Evolutionary conservation across 305 asterid genomes (phyloP), one percentile per base, ranked within the genome.

Genomic region (Fraxinus sp.): DNA sequence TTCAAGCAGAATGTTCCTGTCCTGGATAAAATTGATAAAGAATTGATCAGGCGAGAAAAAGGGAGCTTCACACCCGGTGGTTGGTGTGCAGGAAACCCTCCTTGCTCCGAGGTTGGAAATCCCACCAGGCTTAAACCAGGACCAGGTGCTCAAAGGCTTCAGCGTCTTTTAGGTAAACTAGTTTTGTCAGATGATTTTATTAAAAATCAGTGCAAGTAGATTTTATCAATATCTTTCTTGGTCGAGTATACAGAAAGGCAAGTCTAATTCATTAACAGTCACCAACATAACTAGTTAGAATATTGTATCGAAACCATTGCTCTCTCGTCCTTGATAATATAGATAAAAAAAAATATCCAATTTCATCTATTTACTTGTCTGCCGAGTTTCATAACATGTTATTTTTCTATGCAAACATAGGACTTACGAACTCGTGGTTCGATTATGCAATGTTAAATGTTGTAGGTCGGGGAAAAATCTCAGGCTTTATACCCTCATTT

Each of bases 61-160:
- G 92, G 94, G 77, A 90, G 85, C 87, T 91, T 94, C 87, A 94
- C 99, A 7, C 98, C 95, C 0, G 99, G 99, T 7, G 97, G 97
- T 14, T 95, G 98, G 98, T 95, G 98, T 52, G 78, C 90, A 0
- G 97, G 98, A 7, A 85, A 87, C n/a, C 94, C 92, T 57, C 89
- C 84, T 30, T 95, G 99, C 89, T 84, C 94, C 8, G 86, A 85
- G 89, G 93, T 95, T 77, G 95, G 96, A 6, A 86, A 88, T 36
- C 82, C 87, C 1, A 52, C 87, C 0, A 89, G 85, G 80, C 89
- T 95, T 7, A 89, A 68, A 80, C 98, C 98, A 0, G 93, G 99
- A 6, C 90, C 89, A 0, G 98, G 98, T 37, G 98, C 97, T 18
- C 81, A 85, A 39, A 88, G 98, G 89, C 92, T 95, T 78, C 87